Evolutionary conservation across 371 early-diverging fungal genomes (phyloP).

Genomic region (Caulochytrium protostelioides): DNA sequence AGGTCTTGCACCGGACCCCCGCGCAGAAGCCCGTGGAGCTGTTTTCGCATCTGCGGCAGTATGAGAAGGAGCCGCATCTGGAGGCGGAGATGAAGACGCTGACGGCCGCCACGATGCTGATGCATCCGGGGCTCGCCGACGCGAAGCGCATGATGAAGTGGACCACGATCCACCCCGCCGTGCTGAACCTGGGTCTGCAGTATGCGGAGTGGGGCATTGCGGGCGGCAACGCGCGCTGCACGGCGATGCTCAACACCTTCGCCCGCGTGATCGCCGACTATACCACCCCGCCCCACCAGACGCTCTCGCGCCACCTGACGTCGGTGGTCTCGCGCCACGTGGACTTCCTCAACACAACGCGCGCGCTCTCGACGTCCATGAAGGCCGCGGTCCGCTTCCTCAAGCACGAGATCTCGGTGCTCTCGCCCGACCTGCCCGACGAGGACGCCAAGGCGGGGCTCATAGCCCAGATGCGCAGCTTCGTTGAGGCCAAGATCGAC

Average conservation of each 20-base stretch:
- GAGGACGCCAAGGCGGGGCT: slow-evolving; percentile 47
- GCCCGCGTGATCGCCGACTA: slow-evolving; percentile 79
- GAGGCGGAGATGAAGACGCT: slow-evolving; percentile 6
- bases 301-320: slow-evolving; percentile 62
- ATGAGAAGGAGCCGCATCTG: slow-evolving; percentile 10
- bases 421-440: slow-evolving; percentile 54
- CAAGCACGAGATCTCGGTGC: slow-evolving; percentile 57
- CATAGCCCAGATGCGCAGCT: slow-evolving; percentile 53
- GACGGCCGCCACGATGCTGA: background rate
- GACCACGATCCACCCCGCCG: slow-evolving; percentile 75
- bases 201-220: slow-evolving; percentile 62
- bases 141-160: slow-evolving; percentile 23
- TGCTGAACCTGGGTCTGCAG: slow-evolving; percentile 61
- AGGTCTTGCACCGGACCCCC: slow-evolving; percentile 1
- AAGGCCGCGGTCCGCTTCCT: slow-evolving; percentile 78
- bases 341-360: slow-evolving; percentile 53
- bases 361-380: slow-evolving; percentile 85
- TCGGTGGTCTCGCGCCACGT: slow-evolving; percentile 70
- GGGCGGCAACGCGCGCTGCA: slow-evolving; percentile 75
- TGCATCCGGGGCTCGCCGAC: slow-evolving; percentile 17
- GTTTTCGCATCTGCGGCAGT: slow-evolving; percentile 26
- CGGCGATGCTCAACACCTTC: slow-evolving; percentile 62
- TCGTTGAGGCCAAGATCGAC: slow-evolving; percentile 73
- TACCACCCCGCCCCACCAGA: slow-evolving; percentile 55
- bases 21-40: slow-evolving; percentile 11